These are phyloP conservation scores for Tricholoma terreum DNA, from an alignment of 768 basidiomycete genomes.

Conservation along the genomic window DNA sequence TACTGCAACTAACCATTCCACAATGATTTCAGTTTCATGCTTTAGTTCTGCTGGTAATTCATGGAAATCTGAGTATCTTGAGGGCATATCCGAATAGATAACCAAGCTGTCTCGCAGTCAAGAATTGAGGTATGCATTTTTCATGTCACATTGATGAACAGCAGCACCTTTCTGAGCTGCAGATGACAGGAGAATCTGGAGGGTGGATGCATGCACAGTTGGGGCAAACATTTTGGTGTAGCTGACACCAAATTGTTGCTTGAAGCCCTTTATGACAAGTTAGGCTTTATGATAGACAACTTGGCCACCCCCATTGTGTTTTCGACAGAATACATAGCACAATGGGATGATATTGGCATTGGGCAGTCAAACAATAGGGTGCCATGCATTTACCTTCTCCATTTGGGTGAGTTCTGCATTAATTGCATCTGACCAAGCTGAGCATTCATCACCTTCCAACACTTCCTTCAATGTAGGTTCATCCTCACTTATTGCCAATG, in stretches of 20 bases:
- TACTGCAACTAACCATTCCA: no score
- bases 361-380: neutral
- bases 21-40: no score
- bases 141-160: no score
- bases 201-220: neutral
- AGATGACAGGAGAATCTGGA: no score
- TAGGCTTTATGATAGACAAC: neutral
- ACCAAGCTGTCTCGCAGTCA: no score
- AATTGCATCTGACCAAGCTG: neutral
- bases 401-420: neutral
- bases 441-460: neutral
- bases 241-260: no score
- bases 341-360: neutral
- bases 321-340: neutral
- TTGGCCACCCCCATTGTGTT: neutral
- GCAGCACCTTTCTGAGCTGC: no score
- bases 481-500: neutral
- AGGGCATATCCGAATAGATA: no score
- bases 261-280: neutral
- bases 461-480: neutral
- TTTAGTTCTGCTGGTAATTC: no score
- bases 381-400: neutral
- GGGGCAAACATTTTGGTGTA: neutral
- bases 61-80: no score
- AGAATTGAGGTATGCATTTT: no score